Percentiles rank a stretch among this genome's conserved stretches.
phyloP scores from a whole-genome alignment of 73 alveolate species.

The Loxodes magnus region DNA sequence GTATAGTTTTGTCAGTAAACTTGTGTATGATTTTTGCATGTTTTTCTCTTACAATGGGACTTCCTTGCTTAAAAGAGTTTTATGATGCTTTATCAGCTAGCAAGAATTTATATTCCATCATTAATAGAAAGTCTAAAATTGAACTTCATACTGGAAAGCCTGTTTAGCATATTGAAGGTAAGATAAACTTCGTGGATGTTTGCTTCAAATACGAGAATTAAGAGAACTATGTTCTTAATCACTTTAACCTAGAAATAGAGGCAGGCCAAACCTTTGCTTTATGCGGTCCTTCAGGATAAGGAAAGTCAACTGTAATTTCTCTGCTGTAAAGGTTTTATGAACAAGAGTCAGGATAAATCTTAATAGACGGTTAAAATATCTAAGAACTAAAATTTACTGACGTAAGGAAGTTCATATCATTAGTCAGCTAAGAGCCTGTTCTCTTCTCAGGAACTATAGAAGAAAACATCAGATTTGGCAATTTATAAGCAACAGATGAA shows the following conservation, averaged over 20 bases:
- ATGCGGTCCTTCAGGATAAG: slow-evolving; percentile 58
- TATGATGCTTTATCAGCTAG: too few species aligned
- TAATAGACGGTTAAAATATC: slow-evolving; percentile 68
- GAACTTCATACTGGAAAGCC: too few species aligned
- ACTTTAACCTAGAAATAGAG: slow-evolving; percentile 15
- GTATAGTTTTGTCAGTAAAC: too few species aligned
- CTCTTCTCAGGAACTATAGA: slow-evolving; percentile 48
- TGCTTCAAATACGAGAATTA: slow-evolving; percentile 54
- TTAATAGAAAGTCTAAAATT: too few species aligned
- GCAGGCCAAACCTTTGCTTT: slow-evolving; percentile 35
- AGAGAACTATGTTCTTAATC: slow-evolving; percentile 29
- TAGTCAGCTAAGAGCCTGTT: slow-evolving; percentile 83
- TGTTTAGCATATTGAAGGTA: too few species aligned
- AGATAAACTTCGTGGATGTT: slow-evolving; percentile 43
- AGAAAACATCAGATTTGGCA: slow-evolving; percentile 52
- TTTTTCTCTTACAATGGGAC: too few species aligned
- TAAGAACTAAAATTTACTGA: slow-evolving; percentile 55
- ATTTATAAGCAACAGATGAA: slow-evolving; percentile 47
- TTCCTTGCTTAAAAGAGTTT: too few species aligned
- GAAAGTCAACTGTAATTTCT: slow-evolving; percentile 46
- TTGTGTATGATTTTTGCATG: too few species aligned
- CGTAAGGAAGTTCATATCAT: not conserved
- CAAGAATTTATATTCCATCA: too few species aligned
- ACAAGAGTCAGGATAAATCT: slow-evolving; percentile 21
- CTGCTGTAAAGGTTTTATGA: slow-evolving; percentile 46